These are phyloP conservation scores for Phytopythium ostracodes DNA, from an alignment of 352 stramenopile species.

Conservation along the genomic window DNA sequence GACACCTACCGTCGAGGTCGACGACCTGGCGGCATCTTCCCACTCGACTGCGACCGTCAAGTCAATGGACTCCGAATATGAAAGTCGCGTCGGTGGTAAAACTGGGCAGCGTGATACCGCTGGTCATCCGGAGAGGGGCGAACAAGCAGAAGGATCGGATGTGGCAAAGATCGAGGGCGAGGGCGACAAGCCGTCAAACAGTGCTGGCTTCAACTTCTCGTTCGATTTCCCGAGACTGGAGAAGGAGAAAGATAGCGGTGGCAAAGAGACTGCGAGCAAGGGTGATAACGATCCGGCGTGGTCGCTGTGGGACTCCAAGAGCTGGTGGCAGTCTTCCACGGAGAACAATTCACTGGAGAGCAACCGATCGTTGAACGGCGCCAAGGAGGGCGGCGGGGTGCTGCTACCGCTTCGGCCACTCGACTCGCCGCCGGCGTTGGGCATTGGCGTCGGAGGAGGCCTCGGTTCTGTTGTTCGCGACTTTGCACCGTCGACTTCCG, in stretches of 20 bases:
- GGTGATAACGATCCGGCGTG: not conserved
- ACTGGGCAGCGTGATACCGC: not conserved
- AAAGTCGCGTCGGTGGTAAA: not conserved
- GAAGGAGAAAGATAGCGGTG: not conserved
- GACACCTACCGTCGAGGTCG: not conserved
- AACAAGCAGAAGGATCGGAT: not conserved
- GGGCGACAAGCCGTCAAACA: not conserved
- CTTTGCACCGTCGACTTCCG: not conserved
- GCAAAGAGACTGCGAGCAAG: not conserved
- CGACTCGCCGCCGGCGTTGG: not conserved
- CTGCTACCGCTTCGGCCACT: not conserved
- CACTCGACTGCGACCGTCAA: not conserved
- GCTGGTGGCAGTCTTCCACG: conserved; percentile 1
- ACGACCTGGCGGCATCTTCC: not conserved
- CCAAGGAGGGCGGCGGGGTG: not conserved
- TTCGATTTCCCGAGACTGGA: not conserved
- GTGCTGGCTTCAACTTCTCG: not conserved
- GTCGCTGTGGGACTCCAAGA: conserved; percentile 6
- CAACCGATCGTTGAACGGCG: not conserved
- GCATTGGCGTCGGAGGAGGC: not conserved
- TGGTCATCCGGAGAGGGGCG: not conserved
- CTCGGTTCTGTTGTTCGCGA: not conserved
- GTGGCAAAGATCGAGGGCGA: not conserved
- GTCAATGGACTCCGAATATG: not conserved
- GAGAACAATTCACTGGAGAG: conserved; percentile 6